Conservation (phyloP, 2,329 filamentous ascomycete species). For the Mycosphaerella arachidis region DNA sequence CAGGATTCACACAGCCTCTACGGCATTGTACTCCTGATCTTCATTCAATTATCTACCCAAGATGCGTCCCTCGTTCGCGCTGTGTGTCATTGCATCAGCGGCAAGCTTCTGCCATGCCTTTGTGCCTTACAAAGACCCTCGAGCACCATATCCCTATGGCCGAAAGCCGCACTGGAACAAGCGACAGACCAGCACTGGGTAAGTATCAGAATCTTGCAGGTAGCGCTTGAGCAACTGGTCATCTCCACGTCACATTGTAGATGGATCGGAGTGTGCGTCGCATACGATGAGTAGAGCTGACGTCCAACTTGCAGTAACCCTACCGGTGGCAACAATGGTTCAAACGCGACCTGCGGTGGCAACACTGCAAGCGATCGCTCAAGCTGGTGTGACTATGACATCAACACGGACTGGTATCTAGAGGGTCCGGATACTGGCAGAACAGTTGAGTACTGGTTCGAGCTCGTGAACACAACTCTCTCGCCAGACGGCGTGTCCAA, state of each 20-base stretch:
- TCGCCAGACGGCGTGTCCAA: slow-evolving; percentile 44
- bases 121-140: background rate
- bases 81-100: background rate
- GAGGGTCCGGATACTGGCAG: slow-evolving; percentile 34
- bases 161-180: background rate
- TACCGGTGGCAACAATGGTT: background rate
- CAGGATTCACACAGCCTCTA: background rate
- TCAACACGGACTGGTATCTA: slow-evolving; percentile 33
- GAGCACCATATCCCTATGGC: background rate
- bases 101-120: background rate
- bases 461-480: slow-evolving; percentile 40
- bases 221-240: background rate
- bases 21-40: background rate
- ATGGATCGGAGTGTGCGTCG: too few relatives aligned
- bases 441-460: slow-evolving; percentile 40
- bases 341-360: background rate
- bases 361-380: slow-evolving; percentile 3
- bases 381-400: slow-evolving; percentile 25
- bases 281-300: background rate
- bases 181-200: background rate
- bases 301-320: background rate
- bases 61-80: background rate
- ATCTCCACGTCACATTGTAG: too few relatives aligned
- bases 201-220: background rate
- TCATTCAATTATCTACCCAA: background rate